Base-by-base conservation (phyloP, 148 eudicot genomes). In the Chenopodium berlandieri region DNA sequence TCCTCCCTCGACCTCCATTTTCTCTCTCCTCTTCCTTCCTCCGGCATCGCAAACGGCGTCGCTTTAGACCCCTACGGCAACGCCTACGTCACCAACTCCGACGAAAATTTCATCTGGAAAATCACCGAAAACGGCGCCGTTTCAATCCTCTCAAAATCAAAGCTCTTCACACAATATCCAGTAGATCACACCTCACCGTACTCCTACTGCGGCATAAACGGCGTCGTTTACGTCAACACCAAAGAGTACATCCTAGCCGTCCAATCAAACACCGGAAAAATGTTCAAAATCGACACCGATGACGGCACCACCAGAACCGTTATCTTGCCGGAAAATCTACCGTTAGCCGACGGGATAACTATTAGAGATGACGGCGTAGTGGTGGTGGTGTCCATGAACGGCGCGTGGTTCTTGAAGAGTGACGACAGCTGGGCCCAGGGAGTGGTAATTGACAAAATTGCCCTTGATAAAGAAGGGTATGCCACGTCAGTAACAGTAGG, bases 21-120 rank as follows among this genome's bases (percentile, higher is more conserved):
- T 83, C 91, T 95, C 71, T 54, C 97, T 66, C 90, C 81, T 22
- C 94, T 94, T 17, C 13, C 77, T 44, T 0, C 86, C 64, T 27
- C 84, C 75, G 86, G 87, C 30, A 64, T 84, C 56, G 94, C 99
- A 0, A 92, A 91, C 86, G 95, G 80, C 81, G 92, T 95, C 80
- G 86, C 95, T 6, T 77, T 88, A 11, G 99, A 95, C 83, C 84
- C 77, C 78, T 71, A 81, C 62, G 98, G 98, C 47, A 91, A 94
- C 89, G 95, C 95, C 9, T 95, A 86, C 89, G 92, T 95, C 81
- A 94, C 99, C 37, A 90, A 92, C 82, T 85, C 98, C 30, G 92
- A 82, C n/a, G 79, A 84, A 2, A 91, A 94, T 78, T 66, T 82
- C 83, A 90, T 95, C 80, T 95, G 89, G 93, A 92, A 92, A 62